Evolutionary conservation across 75 land plant genomes (phyloP).

Genomic region (Cunninghamia lanceolata): DNA sequence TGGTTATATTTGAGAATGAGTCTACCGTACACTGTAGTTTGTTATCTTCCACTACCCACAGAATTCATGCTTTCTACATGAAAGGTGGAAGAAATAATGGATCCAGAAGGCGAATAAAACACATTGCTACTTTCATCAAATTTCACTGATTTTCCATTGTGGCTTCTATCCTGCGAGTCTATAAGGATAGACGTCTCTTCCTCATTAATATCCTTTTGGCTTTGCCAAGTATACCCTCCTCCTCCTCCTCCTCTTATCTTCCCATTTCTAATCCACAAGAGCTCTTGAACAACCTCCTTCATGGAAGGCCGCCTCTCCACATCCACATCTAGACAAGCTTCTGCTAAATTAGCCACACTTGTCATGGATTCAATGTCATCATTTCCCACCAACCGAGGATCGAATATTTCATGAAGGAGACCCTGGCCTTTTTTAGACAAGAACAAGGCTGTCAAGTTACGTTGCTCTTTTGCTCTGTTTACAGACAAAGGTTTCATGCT

Average conservation of each 20-base stretch:
- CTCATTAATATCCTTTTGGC: neutral
- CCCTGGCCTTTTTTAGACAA: neutral
- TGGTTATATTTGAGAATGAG: neutral
- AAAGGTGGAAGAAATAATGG: neutral
- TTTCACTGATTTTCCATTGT: neutral
- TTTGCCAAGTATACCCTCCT: neutral
- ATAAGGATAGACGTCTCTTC: neutral
- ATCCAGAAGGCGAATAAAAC: neutral
- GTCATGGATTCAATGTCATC: neutral
- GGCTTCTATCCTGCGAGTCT: neutral
- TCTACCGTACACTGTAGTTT: neutral
- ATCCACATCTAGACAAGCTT: neutral
- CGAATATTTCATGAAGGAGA: neutral
- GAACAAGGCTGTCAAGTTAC: neutral
- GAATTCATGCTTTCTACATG: neutral
- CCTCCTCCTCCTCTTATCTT: neutral
- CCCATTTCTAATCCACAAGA: neutral
- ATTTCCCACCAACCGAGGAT: neutral
- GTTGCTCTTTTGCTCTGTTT: neutral
- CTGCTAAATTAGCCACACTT: neutral
- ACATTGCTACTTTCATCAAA: neutral
- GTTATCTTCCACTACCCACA: neutral
- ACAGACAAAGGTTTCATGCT: neutral
- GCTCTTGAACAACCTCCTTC: constrained; percentile 3
- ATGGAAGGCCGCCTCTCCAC: neutral